Evolutionary conservation across 345 rosid species (phyloP), one percentile per base, ranked within the genome.

Genomic region (Eutrema japonicum): DNA sequence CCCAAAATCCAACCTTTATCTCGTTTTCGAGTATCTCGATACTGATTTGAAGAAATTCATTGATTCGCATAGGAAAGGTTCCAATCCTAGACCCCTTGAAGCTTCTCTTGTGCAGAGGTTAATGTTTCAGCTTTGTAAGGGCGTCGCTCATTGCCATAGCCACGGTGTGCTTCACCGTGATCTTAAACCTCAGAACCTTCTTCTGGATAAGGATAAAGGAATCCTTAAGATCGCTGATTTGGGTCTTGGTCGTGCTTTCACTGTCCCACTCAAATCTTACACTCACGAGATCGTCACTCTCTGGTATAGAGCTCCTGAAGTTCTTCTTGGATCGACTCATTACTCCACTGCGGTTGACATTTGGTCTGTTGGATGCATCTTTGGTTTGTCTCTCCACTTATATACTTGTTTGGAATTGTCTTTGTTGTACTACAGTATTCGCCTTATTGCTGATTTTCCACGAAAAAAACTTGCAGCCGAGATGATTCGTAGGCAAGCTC

Each of bases 301-400:
- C 29, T 91, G 97, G 96, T 91, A 94, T 78, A 82, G 98, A 80
- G 98, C 98, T 52, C 98, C 98, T 55, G 98, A 91, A 60, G 93
- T 94, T 78, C 83, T 91, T 53, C 93, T 94, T 64, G 98, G 98
- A 27, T 87, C 97, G 38, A 85, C 90, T 67, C 99, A 88, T 81
- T 94, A 94, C 83, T 91, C 96, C 46, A 94, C 96, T 56, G 96
- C 88, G 0, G 97, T 92, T 61, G 99, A 94, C 69, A 85, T 94
- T 57, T 94, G 99, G 99, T 94, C 99, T 10, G 97, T 94, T 72
- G 99, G 99, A 33, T 94, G 97, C 76, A 92, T 94, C 75, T 94
- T 94, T 78, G 92, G 79, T 75, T 5, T 49, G 78, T 58, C n/a
- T 9, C 2, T 1, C 0, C 8, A 3, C 10, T 64, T 10, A 1